Percentiles rank a stretch among this genome's conserved stretches.
Conservation (phyloP, 345 rosid species). For the Aquilaria sinensis region DNA sequence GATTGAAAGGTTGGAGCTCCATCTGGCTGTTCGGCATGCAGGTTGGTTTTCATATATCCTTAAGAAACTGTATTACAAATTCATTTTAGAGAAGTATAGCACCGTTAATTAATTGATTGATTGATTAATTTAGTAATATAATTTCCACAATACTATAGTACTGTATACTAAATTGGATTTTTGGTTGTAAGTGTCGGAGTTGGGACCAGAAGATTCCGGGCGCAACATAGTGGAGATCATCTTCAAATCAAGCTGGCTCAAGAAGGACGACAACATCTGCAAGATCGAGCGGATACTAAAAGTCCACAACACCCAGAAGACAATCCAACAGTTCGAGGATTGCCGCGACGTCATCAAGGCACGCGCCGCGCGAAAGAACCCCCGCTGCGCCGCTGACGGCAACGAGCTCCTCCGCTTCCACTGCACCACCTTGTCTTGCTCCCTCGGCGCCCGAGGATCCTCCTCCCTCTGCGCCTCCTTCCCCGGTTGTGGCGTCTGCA, state of each 20-base stretch:
- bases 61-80: too few relatives aligned
- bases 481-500: conserved; percentile 80
- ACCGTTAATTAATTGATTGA: neutral
- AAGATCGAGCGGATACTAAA: conserved; percentile 76
- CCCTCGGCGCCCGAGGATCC: conserved; percentile 62
- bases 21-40: conserved; percentile 83
- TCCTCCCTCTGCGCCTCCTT: conserved; percentile 57
- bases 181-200: conserved; percentile 51
- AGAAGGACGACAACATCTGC: conserved; percentile 57
- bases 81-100: neutral
- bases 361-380: conserved; percentile 54
- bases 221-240: conserved; percentile 81
- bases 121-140: neutral
- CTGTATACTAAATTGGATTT: conserved; percentile 3
- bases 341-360: conserved; percentile 69
- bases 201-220: conserved; percentile 76
- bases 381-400: conserved; percentile 82
- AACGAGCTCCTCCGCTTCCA: conserved; percentile 84
- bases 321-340: conserved; percentile 88
- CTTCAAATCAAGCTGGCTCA: conserved; percentile 89
- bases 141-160: neutral
- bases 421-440: conserved; percentile 57
- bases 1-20: conserved; percentile 73
- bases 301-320: conserved; percentile 78
- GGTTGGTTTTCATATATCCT: conserved; percentile 25